Evolutionary conservation across 2,329 filamentous ascomycete genomes (phyloP), one percentile per base, ranked within the genome.

Genomic region (Emergomyces africanus): DNA sequence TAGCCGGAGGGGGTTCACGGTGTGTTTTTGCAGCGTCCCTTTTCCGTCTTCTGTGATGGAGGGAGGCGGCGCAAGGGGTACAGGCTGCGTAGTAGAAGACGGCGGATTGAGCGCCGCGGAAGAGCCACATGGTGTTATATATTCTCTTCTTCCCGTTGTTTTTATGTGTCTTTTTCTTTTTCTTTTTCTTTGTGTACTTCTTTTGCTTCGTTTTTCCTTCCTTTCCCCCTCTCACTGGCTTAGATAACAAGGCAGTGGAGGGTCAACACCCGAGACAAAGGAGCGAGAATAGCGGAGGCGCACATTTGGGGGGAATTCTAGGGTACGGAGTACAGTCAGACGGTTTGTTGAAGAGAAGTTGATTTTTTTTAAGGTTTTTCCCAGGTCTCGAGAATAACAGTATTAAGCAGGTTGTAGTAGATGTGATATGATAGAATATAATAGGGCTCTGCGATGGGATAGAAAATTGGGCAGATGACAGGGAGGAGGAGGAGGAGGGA

Each of bases 11-110:
- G 70, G 87, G 86, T 64, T 87, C 82, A 65, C 82, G 78, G 59
- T 85, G 80, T 62, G 87, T 84, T 66, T 81, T 81, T 68, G 83
- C 84, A 55, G 88, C 88, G 70, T 89, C 81, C 65, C 83, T 81
- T 72, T 83, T 86, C 60, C 86, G 81, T 71, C 86, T 87, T 65
- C 86, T 83, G 63, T 84, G 84, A 69, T 87, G 82, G 57, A 81
- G 79, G 61, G 86, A 81, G 65, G 88, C 83, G 59, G 85, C 80
- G 75, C 90, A 96, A 41, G 77, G 77, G 8, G 76, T 77, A 62
- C 75, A 78, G 57, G 74, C 74, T 62, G 71, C 71, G 63, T 79
- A 79, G 67, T 78, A 79, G 67, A 78, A 79, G 60, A 78, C 71
- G 39, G 77, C 77, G 30, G 77, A 79, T 67, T 79, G 77, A 55